Percentiles rank a stretch among this genome's conserved stretches.
phyloP scores from a whole-genome alignment of 2,329 filamentous ascomycete species.

The Pyrenophora tritici-repentis region DNA sequence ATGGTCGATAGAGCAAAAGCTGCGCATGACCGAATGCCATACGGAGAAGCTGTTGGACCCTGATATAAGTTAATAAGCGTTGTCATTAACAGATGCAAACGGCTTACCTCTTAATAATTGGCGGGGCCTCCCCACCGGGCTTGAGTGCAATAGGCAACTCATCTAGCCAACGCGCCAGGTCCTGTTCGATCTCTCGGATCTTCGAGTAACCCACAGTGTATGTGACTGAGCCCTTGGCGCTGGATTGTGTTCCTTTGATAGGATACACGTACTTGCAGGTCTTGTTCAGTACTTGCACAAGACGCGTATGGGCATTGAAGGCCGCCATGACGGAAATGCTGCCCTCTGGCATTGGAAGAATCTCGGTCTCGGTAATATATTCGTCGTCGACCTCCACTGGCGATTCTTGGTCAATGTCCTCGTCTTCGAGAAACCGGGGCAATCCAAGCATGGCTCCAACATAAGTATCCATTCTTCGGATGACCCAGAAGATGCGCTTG shows the following conservation, averaged over 20 bases:
- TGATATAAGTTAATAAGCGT: conserved; percentile 25
- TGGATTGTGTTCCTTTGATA: conserved; percentile 56
- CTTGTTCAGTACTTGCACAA: conserved; percentile 63
- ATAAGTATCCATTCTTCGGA: conserved; percentile 58
- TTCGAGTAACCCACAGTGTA: conserved; percentile 68
- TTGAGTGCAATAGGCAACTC: conserved; percentile 75
- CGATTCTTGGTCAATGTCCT: conserved; percentile 56
- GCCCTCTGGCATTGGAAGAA: conserved; percentile 60
- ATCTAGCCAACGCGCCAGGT: conserved; percentile 67
- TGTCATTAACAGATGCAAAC: not conserved
- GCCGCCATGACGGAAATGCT: conserved; percentile 62
- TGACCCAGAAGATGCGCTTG: conserved; percentile 59
- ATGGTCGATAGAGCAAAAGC: conserved; percentile 80
- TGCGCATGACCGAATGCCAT: conserved; percentile 84
- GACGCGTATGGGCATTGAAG: conserved; percentile 63
- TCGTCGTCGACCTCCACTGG: conserved; percentile 57
- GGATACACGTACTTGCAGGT: conserved; percentile 69
- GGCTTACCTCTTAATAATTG: conserved; percentile 76
- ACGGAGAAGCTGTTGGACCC: conserved; percentile 73
- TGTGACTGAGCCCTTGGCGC: conserved; percentile 51
- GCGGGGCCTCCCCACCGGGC: conserved; percentile 75
- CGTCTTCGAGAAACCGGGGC: conserved; percentile 55
- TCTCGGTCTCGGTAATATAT: conserved; percentile 55
- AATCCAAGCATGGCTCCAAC: conserved; percentile 57
- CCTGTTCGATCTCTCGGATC: conserved; percentile 67